Conservation (phyloP, 495 filamentous ascomycete species). For the Trichoderma parareesei region DNA sequence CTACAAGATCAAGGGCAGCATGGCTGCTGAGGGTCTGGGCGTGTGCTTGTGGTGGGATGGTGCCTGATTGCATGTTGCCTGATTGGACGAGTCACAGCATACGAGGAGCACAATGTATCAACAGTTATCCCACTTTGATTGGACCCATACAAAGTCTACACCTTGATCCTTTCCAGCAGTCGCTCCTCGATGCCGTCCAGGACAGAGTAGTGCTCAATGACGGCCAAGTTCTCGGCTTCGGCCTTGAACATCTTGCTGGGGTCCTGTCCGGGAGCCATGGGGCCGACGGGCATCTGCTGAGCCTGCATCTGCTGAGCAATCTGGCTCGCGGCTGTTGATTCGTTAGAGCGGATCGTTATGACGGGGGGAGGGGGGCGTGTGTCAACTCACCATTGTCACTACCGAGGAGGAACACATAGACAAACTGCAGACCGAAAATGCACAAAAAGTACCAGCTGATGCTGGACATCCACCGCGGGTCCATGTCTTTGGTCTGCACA, state of each 20-base stretch:
- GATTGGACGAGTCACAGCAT: background rate
- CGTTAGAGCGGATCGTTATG: slow-evolving; percentile 10
- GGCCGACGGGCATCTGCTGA: slow-evolving; percentile 47
- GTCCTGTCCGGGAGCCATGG: slow-evolving; percentile 87
- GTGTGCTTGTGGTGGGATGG: slow-evolving; percentile 48
- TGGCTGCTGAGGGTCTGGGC: slow-evolving; percentile 44
- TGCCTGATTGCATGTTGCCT: slow-evolving; percentile 20
- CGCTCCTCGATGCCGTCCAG: slow-evolving; percentile 80
- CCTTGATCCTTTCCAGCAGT: slow-evolving; percentile 51
- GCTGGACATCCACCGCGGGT: slow-evolving; percentile 95
- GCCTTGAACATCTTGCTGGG: slow-evolving; percentile 85
- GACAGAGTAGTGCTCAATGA: slow-evolving; percentile 86
- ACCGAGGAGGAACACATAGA: slow-evolving; percentile 95
- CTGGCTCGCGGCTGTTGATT: slow-evolving; percentile 72
- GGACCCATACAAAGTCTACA: slow-evolving; percentile 28
- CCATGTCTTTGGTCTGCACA: slow-evolving; percentile 89
- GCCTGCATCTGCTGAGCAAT: slow-evolving; percentile 92
- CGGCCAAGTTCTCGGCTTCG: slow-evolving; percentile 92
- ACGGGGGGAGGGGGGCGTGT: background rate
- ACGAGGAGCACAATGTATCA: background rate
- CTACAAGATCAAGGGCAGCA: slow-evolving; percentile 59
- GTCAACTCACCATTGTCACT: slow-evolving; percentile 76
- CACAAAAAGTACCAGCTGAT: slow-evolving; percentile 98
- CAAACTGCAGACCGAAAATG: slow-evolving; percentile 88
- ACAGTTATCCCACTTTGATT: background rate